phyloP scores from a whole-genome alignment of 2,329 filamentous ascomycete species.

The Talaromyces islandicus region DNA sequence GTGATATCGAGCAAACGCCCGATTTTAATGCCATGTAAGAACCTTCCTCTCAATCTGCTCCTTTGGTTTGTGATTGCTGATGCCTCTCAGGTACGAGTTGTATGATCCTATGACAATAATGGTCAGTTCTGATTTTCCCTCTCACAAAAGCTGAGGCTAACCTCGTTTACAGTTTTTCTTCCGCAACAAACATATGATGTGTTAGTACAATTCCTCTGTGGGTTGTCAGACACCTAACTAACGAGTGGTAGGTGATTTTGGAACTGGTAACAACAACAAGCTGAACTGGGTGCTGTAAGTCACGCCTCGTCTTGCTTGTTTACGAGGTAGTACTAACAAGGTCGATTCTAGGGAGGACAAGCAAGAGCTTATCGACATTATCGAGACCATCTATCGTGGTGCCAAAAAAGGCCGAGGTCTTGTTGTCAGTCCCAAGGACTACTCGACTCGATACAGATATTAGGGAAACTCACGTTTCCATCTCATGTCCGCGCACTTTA shows the following conservation, averaged over 20 bases:
- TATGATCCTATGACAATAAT: slow-evolving; percentile 83
- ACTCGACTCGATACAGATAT: slow-evolving; percentile 65
- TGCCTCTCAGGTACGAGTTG: slow-evolving; percentile 8
- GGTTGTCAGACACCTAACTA: neutral
- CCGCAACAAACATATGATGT: slow-evolving; percentile 93
- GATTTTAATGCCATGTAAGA: slow-evolving; percentile 94
- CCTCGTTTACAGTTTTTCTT: slow-evolving; percentile 66
- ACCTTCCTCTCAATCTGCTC: neutral
- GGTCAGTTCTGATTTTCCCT: slow-evolving; percentile 10
- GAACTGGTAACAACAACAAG: slow-evolving; percentile 98
- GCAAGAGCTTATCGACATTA: slow-evolving; percentile 96
- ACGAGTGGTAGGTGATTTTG: slow-evolving; percentile 59
- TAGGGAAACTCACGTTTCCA: slow-evolving; percentile 23
- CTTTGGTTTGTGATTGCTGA: neutral
- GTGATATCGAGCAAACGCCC: slow-evolving; percentile 83
- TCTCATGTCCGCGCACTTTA: neutral
- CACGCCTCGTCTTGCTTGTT: neutral
- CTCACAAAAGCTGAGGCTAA: neutral
- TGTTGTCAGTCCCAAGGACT: slow-evolving; percentile 86
- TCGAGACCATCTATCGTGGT: slow-evolving; percentile 97
- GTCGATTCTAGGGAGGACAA: slow-evolving; percentile 63
- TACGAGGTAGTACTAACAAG: neutral
- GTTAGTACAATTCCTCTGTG: slow-evolving; percentile 11
- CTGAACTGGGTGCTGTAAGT: slow-evolving; percentile 74
- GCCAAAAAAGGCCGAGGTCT: slow-evolving; percentile 96